A percentile compares a stretch with the other conserved stretches of the same genome.
These are phyloP conservation scores for Claviceps pusilla DNA, from an alignment of 2,329 filamentous ascomycete genomes.

Conservation along the genomic window DNA sequence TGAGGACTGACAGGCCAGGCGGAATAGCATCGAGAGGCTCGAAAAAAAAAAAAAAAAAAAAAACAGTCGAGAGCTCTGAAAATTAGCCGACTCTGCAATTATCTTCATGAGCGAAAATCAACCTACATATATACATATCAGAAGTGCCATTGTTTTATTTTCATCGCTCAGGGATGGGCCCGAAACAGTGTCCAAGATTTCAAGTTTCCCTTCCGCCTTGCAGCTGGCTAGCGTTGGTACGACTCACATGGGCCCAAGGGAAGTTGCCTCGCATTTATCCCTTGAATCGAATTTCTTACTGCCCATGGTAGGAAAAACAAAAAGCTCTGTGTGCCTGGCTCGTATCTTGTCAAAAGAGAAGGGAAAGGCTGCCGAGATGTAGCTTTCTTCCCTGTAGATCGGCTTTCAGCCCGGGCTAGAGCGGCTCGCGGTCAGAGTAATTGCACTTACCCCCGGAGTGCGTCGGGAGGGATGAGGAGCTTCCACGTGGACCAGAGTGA, in stretches of 20 bases:
- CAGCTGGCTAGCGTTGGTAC: neutral
- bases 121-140: no score
- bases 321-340: neutral
- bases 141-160: neutral
- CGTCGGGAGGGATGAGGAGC: neutral
- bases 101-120: neutral
- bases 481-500: conserved; percentile 5
- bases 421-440: no score
- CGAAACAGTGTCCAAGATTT: neutral
- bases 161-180: neutral
- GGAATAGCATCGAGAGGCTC: neutral
- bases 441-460: no score
- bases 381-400: neutral
- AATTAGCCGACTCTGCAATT: neutral
- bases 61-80: neutral
- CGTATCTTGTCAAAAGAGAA: neutral
- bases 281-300: neutral
- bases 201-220: neutral
- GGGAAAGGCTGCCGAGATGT: neutral
- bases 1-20: neutral
- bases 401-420: neutral
- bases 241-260: neutral
- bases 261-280: neutral
- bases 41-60: neutral
- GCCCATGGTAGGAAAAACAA: neutral